Evolutionary conservation across 345 rosid genomes (phyloP).

Genomic region (Sonneratia caseolaris): DNA sequence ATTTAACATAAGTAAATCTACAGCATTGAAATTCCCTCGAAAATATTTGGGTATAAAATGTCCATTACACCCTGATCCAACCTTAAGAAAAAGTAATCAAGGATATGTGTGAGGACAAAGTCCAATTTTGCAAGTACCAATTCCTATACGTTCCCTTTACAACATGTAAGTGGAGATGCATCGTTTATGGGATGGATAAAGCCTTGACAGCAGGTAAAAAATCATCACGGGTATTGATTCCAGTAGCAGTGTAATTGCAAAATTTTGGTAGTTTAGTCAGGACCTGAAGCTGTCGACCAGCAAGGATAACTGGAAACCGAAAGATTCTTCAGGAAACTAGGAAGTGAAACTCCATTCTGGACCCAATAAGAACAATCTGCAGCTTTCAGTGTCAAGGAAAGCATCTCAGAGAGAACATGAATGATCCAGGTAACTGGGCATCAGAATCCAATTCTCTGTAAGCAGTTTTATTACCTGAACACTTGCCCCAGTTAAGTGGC

Average conservation of each 20-base stretch:
- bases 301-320: constrained; percentile 65
- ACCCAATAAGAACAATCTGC: constrained; percentile 27
- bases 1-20: constrained; percentile 20
- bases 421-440: neutral
- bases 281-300: constrained; percentile 97
- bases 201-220: constrained; percentile 62
- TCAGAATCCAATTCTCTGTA: neutral
- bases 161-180: constrained; percentile 55
- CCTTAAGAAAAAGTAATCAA: neutral
- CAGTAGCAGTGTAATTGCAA: constrained; percentile 42
- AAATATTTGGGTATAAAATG: constrained; percentile 22
- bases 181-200: constrained; percentile 26
- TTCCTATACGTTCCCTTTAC: constrained; percentile 47
- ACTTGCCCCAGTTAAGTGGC: constrained; percentile 27
- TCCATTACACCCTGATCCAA: neutral
- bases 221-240: constrained; percentile 40
- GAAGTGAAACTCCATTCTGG: constrained; percentile 59
- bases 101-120: neutral
- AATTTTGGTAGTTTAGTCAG: constrained; percentile 71
- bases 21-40: constrained; percentile 18
- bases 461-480: constrained; percentile 36
- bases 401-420: neutral
- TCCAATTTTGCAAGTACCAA: constrained; percentile 23
- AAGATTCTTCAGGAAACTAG: constrained; percentile 68
- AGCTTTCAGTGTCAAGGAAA: constrained; percentile 5